These are phyloP conservation scores for Malassezia sympodialis DNA, from an alignment of 1,284 basidiomycete genomes.

Conservation along the genomic window DNA sequence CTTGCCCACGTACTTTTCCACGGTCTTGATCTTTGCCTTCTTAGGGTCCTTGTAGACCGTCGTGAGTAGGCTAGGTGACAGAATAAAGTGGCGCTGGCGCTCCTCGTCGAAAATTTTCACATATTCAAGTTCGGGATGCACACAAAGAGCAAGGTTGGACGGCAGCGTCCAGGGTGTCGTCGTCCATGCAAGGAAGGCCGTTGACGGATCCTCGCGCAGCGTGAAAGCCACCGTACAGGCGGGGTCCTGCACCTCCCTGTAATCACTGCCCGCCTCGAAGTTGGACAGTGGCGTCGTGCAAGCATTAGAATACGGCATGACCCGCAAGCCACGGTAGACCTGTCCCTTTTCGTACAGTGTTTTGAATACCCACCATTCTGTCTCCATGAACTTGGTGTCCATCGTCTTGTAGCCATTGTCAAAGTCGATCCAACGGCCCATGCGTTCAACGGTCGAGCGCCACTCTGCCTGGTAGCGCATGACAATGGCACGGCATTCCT, in stretches of 20 bases:
- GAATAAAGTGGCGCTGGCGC: conserved; percentile 77
- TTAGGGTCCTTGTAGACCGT: conserved; percentile 96
- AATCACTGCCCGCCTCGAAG: conserved; percentile 89
- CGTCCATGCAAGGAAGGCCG: conserved; percentile 91
- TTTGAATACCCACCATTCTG: conserved; percentile 98
- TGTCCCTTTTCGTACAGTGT: conserved; percentile 83
- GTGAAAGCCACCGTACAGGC: conserved; percentile 88
- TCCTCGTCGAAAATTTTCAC: conserved; percentile 93
- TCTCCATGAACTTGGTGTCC: conserved; percentile 89
- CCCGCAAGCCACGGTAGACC: conserved; percentile 84
- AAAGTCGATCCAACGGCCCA: conserved; percentile 99
- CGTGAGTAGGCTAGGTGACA: conserved; percentile 75
- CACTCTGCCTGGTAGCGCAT: conserved; percentile 94
- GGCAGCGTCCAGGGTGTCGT: conserved; percentile 98
- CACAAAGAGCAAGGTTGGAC: conserved; percentile 87
- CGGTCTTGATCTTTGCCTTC: conserved; percentile 89
- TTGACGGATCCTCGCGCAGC: conserved; percentile 79
- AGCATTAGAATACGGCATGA: conserved; percentile 98
- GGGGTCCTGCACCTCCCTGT: conserved; percentile 89
- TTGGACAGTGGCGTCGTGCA: conserved; percentile 94
- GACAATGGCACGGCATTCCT: conserved; percentile 89
- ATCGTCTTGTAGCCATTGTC: conserved; percentile 99
- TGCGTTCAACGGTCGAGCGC: conserved; percentile 86
- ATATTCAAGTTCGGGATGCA: conserved; percentile 90
- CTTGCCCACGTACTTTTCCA: conserved; percentile 68